phyloP scores from a whole-genome alignment of 768 basidiomycete species.

The Ramaria sp. region DNA sequence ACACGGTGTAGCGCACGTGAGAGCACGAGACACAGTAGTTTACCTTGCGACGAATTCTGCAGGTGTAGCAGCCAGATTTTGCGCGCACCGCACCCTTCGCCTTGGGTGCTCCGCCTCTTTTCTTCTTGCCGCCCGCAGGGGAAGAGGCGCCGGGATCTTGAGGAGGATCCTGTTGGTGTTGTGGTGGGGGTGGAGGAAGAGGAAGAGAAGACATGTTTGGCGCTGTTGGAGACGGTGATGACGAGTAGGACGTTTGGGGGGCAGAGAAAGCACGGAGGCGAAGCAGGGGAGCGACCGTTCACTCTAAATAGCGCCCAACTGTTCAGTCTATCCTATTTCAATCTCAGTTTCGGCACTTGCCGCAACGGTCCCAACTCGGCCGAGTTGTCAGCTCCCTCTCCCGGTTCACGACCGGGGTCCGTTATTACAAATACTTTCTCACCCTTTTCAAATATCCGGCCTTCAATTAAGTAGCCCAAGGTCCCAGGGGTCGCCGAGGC shows the following conservation, averaged over 20 bases:
- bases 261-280: slow-evolving; percentile 16
- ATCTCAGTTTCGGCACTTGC: slow-evolving; percentile 7
- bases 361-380: slow-evolving; percentile 1
- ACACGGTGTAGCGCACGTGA: slow-evolving; percentile 2
- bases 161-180: slow-evolving; percentile 28
- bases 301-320: slow-evolving; percentile 9
- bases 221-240: slow-evolving; percentile 14
- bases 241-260: slow-evolving; percentile 22
- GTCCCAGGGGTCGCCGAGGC: background rate
- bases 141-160: slow-evolving; percentile 12
- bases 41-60: slow-evolving; percentile 79
- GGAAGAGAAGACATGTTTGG: slow-evolving; percentile 11
- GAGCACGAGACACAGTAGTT: slow-evolving; percentile 11
- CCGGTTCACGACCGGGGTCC: background rate
- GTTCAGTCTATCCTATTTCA: background rate
- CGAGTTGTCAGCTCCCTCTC: background rate
- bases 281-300: slow-evolving; percentile 13
- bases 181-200: slow-evolving; percentile 20
- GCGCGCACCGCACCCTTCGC: slow-evolving; percentile 75
- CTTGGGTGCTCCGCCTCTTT: slow-evolving; percentile 48
- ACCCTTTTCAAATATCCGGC: slow-evolving; percentile 5
- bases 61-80: slow-evolving; percentile 85
- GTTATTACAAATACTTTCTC: background rate
- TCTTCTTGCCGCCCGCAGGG: slow-evolving; percentile 13
- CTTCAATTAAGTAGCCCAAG: background rate